Conservation (phyloP, 192 early-diverging fungal genomes). For the Mortierella hygrophila region DNA sequence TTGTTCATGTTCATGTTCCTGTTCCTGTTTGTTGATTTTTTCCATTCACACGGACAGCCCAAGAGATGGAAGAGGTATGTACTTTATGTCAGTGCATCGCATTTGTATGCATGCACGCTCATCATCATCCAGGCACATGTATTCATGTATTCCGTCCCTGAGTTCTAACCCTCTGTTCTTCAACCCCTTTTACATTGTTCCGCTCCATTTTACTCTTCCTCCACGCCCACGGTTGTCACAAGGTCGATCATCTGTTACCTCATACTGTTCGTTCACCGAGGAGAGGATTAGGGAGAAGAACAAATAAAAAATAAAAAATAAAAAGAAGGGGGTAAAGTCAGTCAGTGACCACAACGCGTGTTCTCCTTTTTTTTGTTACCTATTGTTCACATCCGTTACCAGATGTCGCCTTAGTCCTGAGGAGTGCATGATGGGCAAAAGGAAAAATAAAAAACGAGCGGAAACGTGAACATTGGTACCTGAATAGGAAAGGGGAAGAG, state of each 20-base stretch:
- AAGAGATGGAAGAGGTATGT: background rate
- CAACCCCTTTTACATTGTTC: background rate
- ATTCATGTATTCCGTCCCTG: background rate
- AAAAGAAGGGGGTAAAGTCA: background rate
- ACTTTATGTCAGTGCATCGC: background rate
- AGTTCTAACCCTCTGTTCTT: background rate
- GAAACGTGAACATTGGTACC: background rate
- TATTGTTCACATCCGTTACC: background rate
- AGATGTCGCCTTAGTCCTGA: background rate
- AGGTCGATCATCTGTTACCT: conserved; percentile 21
- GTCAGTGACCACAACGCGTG: conserved; percentile 1
- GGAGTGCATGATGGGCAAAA: background rate
- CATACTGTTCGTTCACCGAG: background rate
- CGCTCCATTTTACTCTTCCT: background rate
- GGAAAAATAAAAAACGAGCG: background rate
- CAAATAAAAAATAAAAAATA: background rate
- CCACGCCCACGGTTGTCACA: conserved; percentile 16
- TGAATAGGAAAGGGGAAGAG: background rate
- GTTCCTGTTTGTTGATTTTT: background rate
- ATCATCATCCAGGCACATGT: background rate
- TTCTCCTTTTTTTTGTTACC: background rate
- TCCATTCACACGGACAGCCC: background rate
- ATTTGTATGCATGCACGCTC: background rate
- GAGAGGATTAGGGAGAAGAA: background rate
- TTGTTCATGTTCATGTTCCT: background rate